phyloP scores from a whole-genome alignment of 495 filamentous ascomycete species.

The Tuber umbilicatum region DNA sequence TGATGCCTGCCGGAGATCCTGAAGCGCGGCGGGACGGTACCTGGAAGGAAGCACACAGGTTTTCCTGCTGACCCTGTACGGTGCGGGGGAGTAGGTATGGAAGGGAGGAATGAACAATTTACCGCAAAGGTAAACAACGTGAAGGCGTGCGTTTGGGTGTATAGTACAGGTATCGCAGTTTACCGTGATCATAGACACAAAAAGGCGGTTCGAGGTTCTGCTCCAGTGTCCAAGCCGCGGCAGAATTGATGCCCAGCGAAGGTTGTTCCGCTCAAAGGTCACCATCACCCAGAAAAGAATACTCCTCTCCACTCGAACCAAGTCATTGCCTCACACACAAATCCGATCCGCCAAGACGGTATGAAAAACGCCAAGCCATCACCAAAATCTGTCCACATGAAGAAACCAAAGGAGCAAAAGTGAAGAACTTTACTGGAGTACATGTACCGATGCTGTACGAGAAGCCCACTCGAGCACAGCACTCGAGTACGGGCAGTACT shows the following conservation, averaged over 20 bases:
- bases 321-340: neutral
- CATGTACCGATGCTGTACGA: too few species aligned
- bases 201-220: neutral
- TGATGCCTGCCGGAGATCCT: neutral
- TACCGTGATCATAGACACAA: neutral
- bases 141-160: neutral
- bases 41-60: neutral
- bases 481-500: too few species aligned
- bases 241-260: neutral
- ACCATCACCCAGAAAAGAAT: neutral
- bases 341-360: neutral
- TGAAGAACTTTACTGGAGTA: too few species aligned
- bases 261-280: neutral
- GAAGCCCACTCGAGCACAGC: too few species aligned
- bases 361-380: neutral
- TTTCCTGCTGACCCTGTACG: neutral
- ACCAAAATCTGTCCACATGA: neutral
- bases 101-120: neutral
- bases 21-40: neutral
- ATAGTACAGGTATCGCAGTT: neutral
- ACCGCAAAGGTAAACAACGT: neutral
- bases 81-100: neutral
- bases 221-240: neutral
- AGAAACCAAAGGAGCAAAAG: neutral
- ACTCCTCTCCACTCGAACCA: neutral